These are phyloP conservation scores for Sporothrix brunneoviolacea DNA, from an alignment of 2,329 filamentous ascomycete species.

Conservation along the genomic window DNA sequence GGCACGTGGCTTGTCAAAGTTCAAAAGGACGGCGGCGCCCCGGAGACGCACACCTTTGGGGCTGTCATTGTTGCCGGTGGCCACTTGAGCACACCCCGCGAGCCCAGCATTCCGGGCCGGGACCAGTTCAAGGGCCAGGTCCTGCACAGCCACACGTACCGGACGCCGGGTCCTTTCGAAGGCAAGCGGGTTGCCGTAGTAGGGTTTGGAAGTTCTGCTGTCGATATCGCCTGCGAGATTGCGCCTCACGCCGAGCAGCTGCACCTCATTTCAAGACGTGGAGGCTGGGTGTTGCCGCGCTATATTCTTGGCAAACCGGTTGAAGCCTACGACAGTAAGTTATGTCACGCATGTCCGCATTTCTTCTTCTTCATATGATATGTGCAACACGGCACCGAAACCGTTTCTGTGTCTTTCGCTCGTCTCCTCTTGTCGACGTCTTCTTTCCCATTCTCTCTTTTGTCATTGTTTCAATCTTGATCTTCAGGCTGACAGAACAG, in stretches of 20 bases:
- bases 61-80: conserved; percentile 32
- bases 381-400: too few relatives aligned
- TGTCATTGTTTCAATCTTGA: too few relatives aligned
- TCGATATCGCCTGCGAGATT: conserved; percentile 34
- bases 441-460: too few relatives aligned
- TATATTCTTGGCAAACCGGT: conserved; percentile 30
- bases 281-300: conserved; percentile 33
- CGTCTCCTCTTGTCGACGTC: too few relatives aligned
- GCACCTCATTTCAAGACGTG: conserved; percentile 31
- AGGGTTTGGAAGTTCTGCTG: conserved; percentile 31
- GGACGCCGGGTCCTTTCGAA: conserved; percentile 27
- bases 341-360: too few relatives aligned
- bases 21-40: conserved; percentile 9
- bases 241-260: conserved; percentile 27
- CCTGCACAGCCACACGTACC: conserved; percentile 33
- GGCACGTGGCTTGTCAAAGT: conserved; percentile 26
- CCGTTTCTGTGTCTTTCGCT: too few relatives aligned
- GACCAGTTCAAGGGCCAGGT: conserved; percentile 29
- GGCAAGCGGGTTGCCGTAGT: conserved; percentile 32
- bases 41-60: conserved; percentile 22
- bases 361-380: too few relatives aligned
- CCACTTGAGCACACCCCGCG: conserved; percentile 20
- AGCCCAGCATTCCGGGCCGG: conserved; percentile 26
- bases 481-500: too few relatives aligned
- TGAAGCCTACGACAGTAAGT: conserved; percentile 31